These are phyloP conservation scores for Coemansia sp. DNA, from an alignment of 192 early-diverging fungal species.

Conservation along the genomic window DNA sequence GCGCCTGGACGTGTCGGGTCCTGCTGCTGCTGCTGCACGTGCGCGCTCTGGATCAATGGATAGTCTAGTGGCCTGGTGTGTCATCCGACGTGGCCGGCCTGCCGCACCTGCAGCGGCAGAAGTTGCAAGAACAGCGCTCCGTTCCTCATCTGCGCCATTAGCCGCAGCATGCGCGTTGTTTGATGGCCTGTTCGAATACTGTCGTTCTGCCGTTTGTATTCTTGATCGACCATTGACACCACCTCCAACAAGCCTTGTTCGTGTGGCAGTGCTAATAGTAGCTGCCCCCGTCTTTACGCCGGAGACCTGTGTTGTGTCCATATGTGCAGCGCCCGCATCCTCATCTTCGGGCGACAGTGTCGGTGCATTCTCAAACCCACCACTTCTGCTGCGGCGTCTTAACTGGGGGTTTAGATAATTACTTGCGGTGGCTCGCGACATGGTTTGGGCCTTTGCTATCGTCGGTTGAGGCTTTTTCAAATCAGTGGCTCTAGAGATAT, in stretches of 20 bases:
- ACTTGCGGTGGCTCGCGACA: conserved; percentile 54
- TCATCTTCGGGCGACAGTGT: conserved; percentile 17
- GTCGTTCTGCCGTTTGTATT: conserved; percentile 16
- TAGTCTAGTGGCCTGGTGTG: conserved; percentile 48
- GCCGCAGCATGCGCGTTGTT: conserved; percentile 4
- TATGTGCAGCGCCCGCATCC: conserved; percentile 1
- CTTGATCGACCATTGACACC: conserved; percentile 21
- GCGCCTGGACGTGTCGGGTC: conserved; percentile 14
- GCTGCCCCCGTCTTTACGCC: conserved; percentile 26
- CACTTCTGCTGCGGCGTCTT: conserved; percentile 48
- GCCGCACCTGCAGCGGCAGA: conserved; percentile 50
- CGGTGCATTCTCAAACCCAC: conserved; percentile 37
- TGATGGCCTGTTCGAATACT: conserved; percentile 24
- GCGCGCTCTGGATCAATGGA: conserved; percentile 48
- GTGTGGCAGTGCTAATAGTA: conserved; percentile 39
- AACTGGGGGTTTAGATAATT: conserved; percentile 53
- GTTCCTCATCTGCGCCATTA: conserved; percentile 24
- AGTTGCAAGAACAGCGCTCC: conserved; percentile 29
- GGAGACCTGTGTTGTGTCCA: background rate
- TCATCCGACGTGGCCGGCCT: conserved; percentile 52
- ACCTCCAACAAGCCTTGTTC: conserved; percentile 21
- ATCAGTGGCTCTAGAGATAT: background rate
- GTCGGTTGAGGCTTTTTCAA: conserved; percentile 9
- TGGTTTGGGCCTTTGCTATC: conserved; percentile 20
- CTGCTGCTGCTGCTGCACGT: conserved; percentile 13